Conservation (phyloP, 176 grass and related monocot genomes). For the Puya raimondii region DNA sequence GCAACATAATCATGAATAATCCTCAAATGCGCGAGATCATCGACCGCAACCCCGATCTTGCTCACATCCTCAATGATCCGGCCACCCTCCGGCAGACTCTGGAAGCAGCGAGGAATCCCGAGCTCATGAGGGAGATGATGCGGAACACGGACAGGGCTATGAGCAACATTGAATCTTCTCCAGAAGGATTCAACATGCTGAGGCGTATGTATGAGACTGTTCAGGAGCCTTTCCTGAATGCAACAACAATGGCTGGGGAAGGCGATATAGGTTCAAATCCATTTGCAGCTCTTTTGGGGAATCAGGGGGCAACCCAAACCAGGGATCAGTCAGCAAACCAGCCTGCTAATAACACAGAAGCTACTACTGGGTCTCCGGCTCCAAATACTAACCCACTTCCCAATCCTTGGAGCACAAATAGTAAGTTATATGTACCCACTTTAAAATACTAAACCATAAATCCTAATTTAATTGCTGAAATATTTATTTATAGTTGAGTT, state of each 20-base stretch:
- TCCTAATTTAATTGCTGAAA: too few relatives aligned
- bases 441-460: too few relatives aligned
- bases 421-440: slow-evolving; percentile 33
- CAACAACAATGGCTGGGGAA: slow-evolving; percentile 70
- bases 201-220: slow-evolving; percentile 99
- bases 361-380: slow-evolving; percentile 52
- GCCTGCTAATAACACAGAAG: slow-evolving; percentile 36
- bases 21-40: slow-evolving; percentile 95
- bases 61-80: slow-evolving; percentile 94
- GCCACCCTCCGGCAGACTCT: slow-evolving; percentile 85
- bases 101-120: slow-evolving; percentile 89
- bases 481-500: neutral
- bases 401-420: slow-evolving; percentile 74
- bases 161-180: slow-evolving; percentile 96
- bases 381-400: slow-evolving; percentile 95
- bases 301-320: slow-evolving; percentile 54
- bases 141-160: slow-evolving; percentile 95
- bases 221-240: slow-evolving; percentile 94
- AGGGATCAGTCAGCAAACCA: slow-evolving; percentile 38
- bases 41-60: slow-evolving; percentile 92
- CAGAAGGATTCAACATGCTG: slow-evolving; percentile 99
- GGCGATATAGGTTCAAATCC: slow-evolving; percentile 61
- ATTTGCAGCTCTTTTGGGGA: slow-evolving; percentile 77
- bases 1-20: slow-evolving; percentile 95
- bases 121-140: slow-evolving; percentile 99